Evolutionary conservation across 2,329 filamentous ascomycete species (phyloP).

Genomic region (Neurospora sp.): DNA sequence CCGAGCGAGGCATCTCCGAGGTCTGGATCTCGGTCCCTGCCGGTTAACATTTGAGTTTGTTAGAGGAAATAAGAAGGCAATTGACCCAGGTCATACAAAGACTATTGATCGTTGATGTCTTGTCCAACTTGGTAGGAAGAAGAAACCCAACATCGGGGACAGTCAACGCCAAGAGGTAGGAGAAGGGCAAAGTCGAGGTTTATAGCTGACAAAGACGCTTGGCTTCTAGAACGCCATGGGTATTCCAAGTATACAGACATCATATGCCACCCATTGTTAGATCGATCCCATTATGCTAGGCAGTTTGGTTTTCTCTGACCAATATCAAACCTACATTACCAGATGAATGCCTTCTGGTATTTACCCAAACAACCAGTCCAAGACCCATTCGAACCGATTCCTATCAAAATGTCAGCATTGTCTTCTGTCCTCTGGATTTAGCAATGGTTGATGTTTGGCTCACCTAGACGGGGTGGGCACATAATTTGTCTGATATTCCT

Average conservation of each 20-base stretch:
- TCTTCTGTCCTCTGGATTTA: background rate
- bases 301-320: background rate
- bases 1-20: background rate
- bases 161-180: background rate
- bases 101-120: background rate
- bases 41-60: background rate
- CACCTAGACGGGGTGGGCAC: constrained; percentile 15
- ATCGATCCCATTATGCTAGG: background rate
- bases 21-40: background rate
- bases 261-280: background rate
- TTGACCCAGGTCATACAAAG: background rate
- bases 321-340: background rate
- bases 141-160: background rate
- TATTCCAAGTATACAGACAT: background rate
- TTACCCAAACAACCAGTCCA: constrained; percentile 20
- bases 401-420: constrained; percentile 5
- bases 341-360: background rate
- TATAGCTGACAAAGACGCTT: background rate
- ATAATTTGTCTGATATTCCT: constrained; percentile 30
- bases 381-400: constrained; percentile 11
- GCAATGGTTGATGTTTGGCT: background rate
- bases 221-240: background rate
- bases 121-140: background rate
- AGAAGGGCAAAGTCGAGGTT: background rate
- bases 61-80: background rate